phyloP scores from a whole-genome alignment of 129 eudicot genomes.

The Solidago caesia region DNA sequence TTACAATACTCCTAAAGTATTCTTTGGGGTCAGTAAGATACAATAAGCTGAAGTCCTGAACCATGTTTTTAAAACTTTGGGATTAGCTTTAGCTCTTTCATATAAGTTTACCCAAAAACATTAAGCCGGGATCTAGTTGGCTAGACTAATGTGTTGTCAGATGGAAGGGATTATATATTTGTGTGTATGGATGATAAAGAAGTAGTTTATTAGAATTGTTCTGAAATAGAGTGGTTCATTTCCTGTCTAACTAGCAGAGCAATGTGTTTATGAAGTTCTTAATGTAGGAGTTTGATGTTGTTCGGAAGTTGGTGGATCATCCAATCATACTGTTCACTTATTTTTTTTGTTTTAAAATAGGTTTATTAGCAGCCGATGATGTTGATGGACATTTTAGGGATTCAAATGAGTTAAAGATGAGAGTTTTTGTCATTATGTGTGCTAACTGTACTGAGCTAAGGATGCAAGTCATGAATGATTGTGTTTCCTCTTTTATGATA shows the following conservation, averaged over 20 bases:
- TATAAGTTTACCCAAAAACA: too few species aligned
- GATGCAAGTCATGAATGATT: background rate
- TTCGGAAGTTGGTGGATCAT: background rate
- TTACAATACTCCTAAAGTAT: too few species aligned
- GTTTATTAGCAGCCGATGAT: background rate
- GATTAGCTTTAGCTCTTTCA: too few species aligned
- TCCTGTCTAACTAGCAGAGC: background rate
- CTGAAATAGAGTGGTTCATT: too few species aligned
- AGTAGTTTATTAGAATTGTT: too few species aligned
- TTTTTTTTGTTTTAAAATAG: background rate
- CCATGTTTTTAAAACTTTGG: too few species aligned
- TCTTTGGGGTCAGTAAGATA: too few species aligned
- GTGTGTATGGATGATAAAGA: too few species aligned
- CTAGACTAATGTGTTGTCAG: too few species aligned
- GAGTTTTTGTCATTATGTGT: background rate
- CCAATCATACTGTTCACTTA: background rate
- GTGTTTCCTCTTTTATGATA: background rate
- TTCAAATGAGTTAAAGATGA: background rate
- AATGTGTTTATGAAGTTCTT: background rate
- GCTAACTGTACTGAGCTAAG: background rate
- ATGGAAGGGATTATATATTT: too few species aligned
- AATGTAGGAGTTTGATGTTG: background rate
- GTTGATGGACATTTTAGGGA: background rate
- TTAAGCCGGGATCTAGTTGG: too few species aligned
- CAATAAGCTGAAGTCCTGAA: too few species aligned